phyloP scores from a whole-genome alignment of 2,329 filamentous ascomycete species.

The Alternaria metachromatica region DNA sequence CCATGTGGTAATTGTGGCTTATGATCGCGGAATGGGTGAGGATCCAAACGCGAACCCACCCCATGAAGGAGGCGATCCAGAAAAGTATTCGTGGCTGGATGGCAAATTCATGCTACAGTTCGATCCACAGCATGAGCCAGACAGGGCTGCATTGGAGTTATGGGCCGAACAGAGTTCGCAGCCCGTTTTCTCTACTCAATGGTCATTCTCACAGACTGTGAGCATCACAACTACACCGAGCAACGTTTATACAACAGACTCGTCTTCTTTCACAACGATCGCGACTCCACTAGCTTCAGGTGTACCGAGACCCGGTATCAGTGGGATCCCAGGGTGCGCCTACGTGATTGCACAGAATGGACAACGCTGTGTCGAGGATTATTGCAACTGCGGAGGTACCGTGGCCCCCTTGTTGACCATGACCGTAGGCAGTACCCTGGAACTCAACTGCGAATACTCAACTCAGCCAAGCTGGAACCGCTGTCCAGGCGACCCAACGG shows the following conservation, averaged over 20 bases:
- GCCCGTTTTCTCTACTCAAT: background rate
- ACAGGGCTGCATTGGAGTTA: background rate
- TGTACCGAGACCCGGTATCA: background rate
- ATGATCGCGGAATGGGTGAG: rapidly evolving
- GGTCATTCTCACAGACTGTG: background rate
- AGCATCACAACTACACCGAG: background rate
- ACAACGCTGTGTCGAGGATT: background rate
- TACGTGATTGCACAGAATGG: background rate
- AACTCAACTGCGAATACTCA: background rate
- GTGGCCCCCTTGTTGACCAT: background rate
- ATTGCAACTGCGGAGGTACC: background rate
- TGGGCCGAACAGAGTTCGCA: background rate
- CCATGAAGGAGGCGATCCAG: background rate
- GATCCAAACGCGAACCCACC: background rate
- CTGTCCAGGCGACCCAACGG: background rate
- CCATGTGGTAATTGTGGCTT: background rate
- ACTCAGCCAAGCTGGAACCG: background rate
- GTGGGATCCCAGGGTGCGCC: background rate
- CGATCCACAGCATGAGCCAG: background rate
- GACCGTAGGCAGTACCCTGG: background rate
- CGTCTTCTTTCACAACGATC: background rate
- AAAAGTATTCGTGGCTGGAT: background rate
- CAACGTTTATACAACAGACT: background rate
- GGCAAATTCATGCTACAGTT: background rate
- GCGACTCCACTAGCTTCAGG: background rate